A percentile compares a stretch with the other conserved stretches of the same genome.
Conservation (phyloP, 179 eudicot genomes). For the Silene vulgaris region DNA sequence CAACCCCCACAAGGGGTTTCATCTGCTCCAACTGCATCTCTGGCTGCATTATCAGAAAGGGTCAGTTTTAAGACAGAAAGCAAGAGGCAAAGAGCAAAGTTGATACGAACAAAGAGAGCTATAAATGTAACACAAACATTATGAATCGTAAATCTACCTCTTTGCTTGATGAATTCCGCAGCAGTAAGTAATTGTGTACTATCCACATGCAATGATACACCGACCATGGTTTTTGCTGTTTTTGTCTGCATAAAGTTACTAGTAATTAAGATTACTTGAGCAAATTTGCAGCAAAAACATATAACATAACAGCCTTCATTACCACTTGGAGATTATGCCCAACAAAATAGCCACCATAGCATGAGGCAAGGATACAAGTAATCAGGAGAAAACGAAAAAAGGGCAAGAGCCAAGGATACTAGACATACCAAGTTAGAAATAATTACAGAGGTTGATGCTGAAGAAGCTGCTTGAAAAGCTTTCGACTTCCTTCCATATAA, state of each 20-base stretch:
- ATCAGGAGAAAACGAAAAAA: too few relatives aligned
- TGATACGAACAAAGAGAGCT: background rate
- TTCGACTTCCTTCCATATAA: conserved; percentile 96
- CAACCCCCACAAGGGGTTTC: conserved; percentile 95
- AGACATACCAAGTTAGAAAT: conserved; percentile 65
- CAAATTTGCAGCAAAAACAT: conserved; percentile 18
- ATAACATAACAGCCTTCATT: background rate
- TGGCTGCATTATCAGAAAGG: conserved; percentile 50
- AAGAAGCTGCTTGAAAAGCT: conserved; percentile 92
- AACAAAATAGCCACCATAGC: background rate
- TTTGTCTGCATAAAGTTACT: conserved; percentile 55
- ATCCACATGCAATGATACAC: conserved; percentile 67
- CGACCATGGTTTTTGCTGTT: conserved; percentile 80
- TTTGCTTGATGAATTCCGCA: conserved; percentile 64
- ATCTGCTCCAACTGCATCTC: conserved; percentile 94
- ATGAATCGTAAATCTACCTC: conserved; percentile 40
- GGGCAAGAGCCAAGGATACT: background rate
- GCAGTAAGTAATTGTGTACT: conserved; percentile 64
- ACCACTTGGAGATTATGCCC: background rate
- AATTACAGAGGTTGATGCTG: conserved; percentile 67
- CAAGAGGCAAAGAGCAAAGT: conserved; percentile 15
- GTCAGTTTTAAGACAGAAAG: conserved; percentile 10
- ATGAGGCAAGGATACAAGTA: conserved; percentile 15
- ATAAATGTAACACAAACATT: conserved; percentile 12
- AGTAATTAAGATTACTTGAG: conserved; percentile 20